Evolutionary conservation across 169 alveolate species (phyloP), one percentile per base, ranked within the genome.

Genomic region (Cystoisospora suis): DNA sequence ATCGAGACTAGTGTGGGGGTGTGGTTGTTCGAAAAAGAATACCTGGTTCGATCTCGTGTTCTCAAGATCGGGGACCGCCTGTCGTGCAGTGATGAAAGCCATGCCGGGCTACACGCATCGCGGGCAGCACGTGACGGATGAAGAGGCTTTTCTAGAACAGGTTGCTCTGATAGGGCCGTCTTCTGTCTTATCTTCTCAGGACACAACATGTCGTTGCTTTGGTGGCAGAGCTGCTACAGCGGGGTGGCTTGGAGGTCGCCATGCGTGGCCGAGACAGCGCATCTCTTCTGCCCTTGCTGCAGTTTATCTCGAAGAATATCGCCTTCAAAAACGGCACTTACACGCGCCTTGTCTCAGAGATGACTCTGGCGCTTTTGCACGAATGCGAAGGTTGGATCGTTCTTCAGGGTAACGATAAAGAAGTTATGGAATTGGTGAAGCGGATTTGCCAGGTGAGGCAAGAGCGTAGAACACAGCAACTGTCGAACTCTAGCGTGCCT

Each of bases 221-320:
- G 70, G 59, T 46, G 27, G 87, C 87, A 23, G 87, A 77, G 87
- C 87, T 77, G 65, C 87, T 77, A 69, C 87, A 77, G 87, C 65
- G 87, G 45, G 87, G 87, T 40, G 87, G 87, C 69, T 44, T 77
- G 0, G 70, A 46, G 23, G 69, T n/a, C 4, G 59, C 87, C 27
- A 36, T 77, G 40, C 87, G 87, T 3, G 87, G 87, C 42, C 7
- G 87, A 29, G 87, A 77, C 87, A 46, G 42, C 17, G 59, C 59
- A 20, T 77, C 87, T 1, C 45, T 77, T 32, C 7, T 77, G 15
- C 87, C 87, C 38, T 40, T 77, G 15, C 87, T 77, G 42, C 59
- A 46, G 69, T 77, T 77, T n/a, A 77, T 77, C 32, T 77, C 87
- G 40, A 42, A 46, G 23, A 42, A 77, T 27, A 77, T 77, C 45